A percentile compares a stretch with the other conserved stretches of the same genome.
These are phyloP conservation scores for Rosa lucieae DNA, from an alignment of 306 rosid species.

Conservation along the genomic window DNA sequence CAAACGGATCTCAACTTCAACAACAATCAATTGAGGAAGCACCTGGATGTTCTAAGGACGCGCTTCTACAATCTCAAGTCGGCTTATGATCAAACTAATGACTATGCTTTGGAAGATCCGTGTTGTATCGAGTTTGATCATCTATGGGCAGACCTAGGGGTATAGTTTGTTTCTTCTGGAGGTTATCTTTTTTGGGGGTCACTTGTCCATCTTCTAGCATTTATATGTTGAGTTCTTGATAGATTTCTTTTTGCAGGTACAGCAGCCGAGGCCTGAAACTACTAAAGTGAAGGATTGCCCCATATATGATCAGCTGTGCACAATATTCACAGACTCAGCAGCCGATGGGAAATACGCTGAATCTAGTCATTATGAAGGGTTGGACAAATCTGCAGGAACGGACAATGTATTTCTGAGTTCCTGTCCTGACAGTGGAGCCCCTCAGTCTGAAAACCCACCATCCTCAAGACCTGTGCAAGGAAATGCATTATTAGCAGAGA, in stretches of 20 bases:
- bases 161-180: conserved; percentile 26
- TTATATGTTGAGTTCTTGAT: conserved; percentile 24
- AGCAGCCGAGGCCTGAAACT: conserved; percentile 59
- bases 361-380: conserved; percentile 76
- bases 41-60: conserved; percentile 81
- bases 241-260: conserved; percentile 42
- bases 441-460: conserved; percentile 39
- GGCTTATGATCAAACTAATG: conserved; percentile 63
- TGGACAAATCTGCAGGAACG: conserved; percentile 49
- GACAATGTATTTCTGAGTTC: conserved; percentile 38
- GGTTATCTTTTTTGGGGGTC: not conserved
- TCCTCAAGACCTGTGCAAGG: conserved; percentile 36
- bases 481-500: conserved; percentile 37
- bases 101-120: conserved; percentile 62
- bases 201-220: not conserved
- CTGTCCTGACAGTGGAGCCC: conserved; percentile 43
- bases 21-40: conserved; percentile 88
- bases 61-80: conserved; percentile 70
- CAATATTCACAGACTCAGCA: conserved; percentile 68
- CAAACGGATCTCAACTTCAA: conserved; percentile 82
- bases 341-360: conserved; percentile 80
- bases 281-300: conserved; percentile 71
- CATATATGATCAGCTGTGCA: conserved; percentile 78
- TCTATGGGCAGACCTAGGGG: conserved; percentile 74
- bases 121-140: conserved; percentile 62